Evolutionary conservation across 2,329 filamentous ascomycete species (phyloP).

Genomic region (Lecanicillium sp.): DNA sequence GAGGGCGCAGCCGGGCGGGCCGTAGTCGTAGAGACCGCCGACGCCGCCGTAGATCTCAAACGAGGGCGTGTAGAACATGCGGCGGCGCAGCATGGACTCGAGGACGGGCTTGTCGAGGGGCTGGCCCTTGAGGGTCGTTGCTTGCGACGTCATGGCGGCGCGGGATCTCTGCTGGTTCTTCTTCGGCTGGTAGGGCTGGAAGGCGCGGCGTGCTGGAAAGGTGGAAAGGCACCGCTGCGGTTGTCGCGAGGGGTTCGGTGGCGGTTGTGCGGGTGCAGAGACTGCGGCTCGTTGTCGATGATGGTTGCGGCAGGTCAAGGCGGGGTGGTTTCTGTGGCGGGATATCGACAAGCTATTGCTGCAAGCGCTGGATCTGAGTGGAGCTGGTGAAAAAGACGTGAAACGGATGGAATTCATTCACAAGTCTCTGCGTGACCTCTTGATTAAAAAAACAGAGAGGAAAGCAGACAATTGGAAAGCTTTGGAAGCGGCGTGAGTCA

Average conservation of each 20-base stretch:
- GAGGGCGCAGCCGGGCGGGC: slow-evolving; percentile 78
- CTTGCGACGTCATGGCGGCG: slow-evolving; percentile 41
- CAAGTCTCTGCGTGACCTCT: background rate
- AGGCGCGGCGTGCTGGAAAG: slow-evolving; percentile 25
- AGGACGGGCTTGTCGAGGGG: slow-evolving; percentile 76
- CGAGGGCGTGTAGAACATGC: slow-evolving; percentile 89
- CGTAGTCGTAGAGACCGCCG: slow-evolving; percentile 87
- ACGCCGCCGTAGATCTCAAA: slow-evolving; percentile 95
- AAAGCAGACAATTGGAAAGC: background rate
- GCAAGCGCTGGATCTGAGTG: slow-evolving; percentile 4
- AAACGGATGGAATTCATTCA: slow-evolving; percentile 10
- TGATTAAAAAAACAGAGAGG: background rate
- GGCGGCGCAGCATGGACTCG: slow-evolving; percentile 79
- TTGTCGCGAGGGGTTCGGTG: background rate
- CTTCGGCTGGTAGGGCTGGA: slow-evolving; percentile 23
- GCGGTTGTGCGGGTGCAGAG: slow-evolving; percentile 7
- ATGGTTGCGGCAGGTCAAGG: slow-evolving; percentile 2
- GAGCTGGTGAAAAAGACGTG: background rate
- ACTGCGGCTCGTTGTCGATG: background rate
- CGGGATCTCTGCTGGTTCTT: slow-evolving; percentile 21
- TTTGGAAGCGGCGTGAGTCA: slow-evolving; percentile 8
- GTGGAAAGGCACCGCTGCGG: slow-evolving; percentile 24
- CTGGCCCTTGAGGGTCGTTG: slow-evolving; percentile 81
- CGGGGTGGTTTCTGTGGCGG: slow-evolving; percentile 9
- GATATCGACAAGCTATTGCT: slow-evolving; percentile 7